Conservation (phyloP, 164 flowering plant species). For the Macadamia tetraphylla region DNA sequence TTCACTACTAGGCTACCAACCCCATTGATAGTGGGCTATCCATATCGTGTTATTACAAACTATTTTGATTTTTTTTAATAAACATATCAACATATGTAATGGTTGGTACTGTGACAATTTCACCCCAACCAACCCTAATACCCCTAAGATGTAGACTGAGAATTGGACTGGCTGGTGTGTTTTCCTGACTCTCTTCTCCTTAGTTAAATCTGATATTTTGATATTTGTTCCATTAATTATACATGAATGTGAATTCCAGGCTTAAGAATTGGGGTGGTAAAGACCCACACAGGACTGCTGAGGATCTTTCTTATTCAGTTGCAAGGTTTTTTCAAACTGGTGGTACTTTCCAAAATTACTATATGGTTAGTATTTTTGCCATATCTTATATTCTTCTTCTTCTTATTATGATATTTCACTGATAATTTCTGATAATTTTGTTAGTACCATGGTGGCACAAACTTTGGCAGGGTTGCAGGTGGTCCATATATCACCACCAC, state of each 20-base stretch:
- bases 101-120: constrained; percentile 56
- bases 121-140: constrained; percentile 16
- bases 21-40: no score
- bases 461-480: not conserved
- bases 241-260: not conserved
- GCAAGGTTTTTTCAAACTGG: constrained; percentile 56
- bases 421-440: not conserved
- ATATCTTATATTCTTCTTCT: not conserved
- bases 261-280: constrained; percentile 13
- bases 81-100: constrained; percentile 72
- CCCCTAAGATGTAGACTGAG: constrained; percentile 38
- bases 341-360: constrained; percentile 63
- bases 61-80: not conserved
- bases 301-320: constrained; percentile 63
- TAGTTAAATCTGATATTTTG: not conserved
- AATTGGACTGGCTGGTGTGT: constrained; percentile 64
- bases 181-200: not conserved
- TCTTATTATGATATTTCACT: not conserved
- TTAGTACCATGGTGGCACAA: constrained; percentile 7
- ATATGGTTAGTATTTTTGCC: constrained; percentile 39
- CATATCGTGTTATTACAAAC: not conserved
- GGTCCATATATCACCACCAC: not conserved
- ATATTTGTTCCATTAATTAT: not conserved
- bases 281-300: constrained; percentile 52
- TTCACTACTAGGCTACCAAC: no score